These are phyloP conservation scores for Tolypocladium inflatum DNA, from an alignment of 2,329 filamentous ascomycete species.

Conservation along the genomic window DNA sequence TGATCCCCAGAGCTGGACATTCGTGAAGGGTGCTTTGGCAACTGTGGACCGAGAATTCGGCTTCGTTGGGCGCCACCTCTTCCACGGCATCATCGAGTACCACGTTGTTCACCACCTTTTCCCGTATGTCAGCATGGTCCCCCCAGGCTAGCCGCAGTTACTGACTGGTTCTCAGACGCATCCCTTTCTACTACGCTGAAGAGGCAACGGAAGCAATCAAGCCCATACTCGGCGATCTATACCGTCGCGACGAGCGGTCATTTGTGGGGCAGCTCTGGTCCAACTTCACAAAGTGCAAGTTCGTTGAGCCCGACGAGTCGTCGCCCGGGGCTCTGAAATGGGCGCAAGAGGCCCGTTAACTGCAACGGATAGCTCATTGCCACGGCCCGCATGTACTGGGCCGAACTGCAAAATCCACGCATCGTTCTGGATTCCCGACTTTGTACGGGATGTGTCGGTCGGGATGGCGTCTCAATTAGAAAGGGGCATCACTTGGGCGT, in stretches of 20 bases:
- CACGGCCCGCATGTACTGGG: neutral
- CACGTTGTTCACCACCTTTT: slow-evolving; percentile 38
- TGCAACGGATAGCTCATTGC: neutral
- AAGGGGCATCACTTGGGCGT: neutral
- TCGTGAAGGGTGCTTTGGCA: slow-evolving; percentile 49
- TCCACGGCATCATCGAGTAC: slow-evolving; percentile 57
- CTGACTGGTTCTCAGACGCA: neutral
- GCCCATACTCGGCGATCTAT: neutral
- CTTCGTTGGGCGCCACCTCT: slow-evolving; percentile 54
- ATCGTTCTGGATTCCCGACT: no score
- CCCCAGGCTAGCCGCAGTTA: neutral
- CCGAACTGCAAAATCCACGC: neutral
- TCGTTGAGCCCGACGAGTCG: neutral
- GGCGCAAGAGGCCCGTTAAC: neutral
- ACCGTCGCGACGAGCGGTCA: neutral
- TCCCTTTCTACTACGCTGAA: neutral
- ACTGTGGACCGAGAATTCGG: slow-evolving; percentile 58
- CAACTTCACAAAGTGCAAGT: neutral
- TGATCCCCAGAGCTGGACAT: slow-evolving; percentile 38
- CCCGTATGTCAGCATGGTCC: neutral
- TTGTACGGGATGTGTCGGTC: neutral
- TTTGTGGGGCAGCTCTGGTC: neutral
- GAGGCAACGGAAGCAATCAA: neutral
- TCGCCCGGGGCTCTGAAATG: neutral
- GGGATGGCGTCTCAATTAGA: neutral